Conservation (phyloP, 768 basidiomycete species). For the Dioszegia hungarica region DNA sequence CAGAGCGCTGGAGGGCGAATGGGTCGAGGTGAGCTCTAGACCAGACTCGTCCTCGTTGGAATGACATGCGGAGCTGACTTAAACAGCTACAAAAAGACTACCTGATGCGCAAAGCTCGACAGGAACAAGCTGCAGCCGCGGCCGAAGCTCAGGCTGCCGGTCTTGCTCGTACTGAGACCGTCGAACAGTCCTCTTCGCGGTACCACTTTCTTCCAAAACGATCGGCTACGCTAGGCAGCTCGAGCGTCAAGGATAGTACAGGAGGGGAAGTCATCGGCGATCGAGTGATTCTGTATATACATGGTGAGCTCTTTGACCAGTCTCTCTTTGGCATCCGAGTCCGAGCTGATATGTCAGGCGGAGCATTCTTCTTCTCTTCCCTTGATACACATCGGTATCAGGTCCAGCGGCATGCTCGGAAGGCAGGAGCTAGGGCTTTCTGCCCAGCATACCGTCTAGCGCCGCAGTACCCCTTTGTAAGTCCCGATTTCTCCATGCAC, state of each 20-base stretch:
- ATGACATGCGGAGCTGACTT: constrained; percentile 1
- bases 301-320: constrained; percentile 42
- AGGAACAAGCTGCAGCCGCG: not conserved
- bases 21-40: constrained; percentile 45
- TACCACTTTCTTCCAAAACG: constrained; percentile 18
- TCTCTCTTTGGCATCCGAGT: not conserved
- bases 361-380: constrained; percentile 50
- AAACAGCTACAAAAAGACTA: constrained; percentile 49
- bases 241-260: constrained; percentile 31
- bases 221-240: constrained; percentile 15
- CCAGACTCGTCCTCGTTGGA: too few species aligned
- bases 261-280: constrained; percentile 33
- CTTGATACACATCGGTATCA: constrained; percentile 51
- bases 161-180: too few species aligned
- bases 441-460: constrained; percentile 43
- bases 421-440: constrained; percentile 49
- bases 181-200: not conserved
- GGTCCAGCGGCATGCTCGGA: constrained; percentile 49
- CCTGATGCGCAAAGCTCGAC: constrained; percentile 20
- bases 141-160: too few species aligned
- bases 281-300: constrained; percentile 48
- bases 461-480: constrained; percentile 48
- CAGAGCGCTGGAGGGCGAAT: constrained; percentile 46
- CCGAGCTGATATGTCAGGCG: constrained; percentile 23
- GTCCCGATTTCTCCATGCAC: constrained; percentile 9